phyloP scores from a whole-genome alignment of 2,329 filamentous ascomycete species.

The Fusarium coffeatum region DNA sequence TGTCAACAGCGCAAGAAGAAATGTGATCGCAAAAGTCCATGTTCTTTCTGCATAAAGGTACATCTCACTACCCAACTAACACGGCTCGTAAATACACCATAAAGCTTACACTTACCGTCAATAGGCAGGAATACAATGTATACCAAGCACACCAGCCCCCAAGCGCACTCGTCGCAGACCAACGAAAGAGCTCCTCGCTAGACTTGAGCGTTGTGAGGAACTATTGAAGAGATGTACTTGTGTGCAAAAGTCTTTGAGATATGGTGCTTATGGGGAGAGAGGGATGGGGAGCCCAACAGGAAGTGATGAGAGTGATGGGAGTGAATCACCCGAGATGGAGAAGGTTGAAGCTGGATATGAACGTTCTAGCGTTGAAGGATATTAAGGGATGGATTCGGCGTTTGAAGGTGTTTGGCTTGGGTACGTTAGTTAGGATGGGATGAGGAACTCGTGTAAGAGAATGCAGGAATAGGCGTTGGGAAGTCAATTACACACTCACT shows the following conservation, averaged over 20 bases:
- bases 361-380: not conserved
- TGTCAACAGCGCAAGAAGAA: slow-evolving; percentile 41
- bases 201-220: slow-evolving; percentile 32
- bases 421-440: too few species aligned
- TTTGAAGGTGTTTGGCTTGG: not conserved
- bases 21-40: slow-evolving; percentile 35
- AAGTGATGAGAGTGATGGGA: slow-evolving; percentile 14
- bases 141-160: slow-evolving; percentile 35
- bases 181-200: slow-evolving; percentile 31
- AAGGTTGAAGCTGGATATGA: not conserved
- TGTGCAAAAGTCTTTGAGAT: slow-evolving; percentile 34
- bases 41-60: slow-evolving; percentile 37
- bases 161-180: slow-evolving; percentile 34
- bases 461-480: not conserved
- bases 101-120: too few species aligned
- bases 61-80: too few species aligned
- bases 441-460: not conserved
- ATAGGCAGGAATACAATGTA: slow-evolving; percentile 31
- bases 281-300: slow-evolving; percentile 28
- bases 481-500: not conserved
- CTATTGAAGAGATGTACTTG: slow-evolving; percentile 33
- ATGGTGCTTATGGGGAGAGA: not conserved
- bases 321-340: slow-evolving; percentile 27
- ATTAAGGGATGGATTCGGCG: not conserved
- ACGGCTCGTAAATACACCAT: too few species aligned